phyloP scores from a whole-genome alignment of 2,329 filamentous ascomycete species.

The Fusarium staphyleae region DNA sequence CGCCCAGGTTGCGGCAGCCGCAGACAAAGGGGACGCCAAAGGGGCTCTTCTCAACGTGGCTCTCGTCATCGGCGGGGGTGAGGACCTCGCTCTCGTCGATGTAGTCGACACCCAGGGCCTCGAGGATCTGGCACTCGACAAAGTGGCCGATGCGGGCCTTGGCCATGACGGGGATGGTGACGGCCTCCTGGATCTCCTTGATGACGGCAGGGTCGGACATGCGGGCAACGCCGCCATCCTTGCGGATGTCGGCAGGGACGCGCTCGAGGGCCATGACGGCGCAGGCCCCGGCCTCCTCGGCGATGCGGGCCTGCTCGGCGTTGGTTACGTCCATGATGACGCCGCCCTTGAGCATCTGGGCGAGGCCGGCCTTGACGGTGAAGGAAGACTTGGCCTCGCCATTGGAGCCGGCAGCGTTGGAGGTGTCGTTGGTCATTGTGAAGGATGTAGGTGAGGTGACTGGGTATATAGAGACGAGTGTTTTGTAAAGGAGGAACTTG shows the following conservation, averaged over 20 bases:
- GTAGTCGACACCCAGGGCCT: constrained; percentile 94
- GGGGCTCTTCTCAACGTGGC: constrained; percentile 88
- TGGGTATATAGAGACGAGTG: neutral
- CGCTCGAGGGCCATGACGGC: constrained; percentile 99
- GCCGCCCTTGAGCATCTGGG: constrained; percentile 98
- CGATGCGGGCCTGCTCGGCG: constrained; percentile 92
- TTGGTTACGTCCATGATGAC: constrained; percentile 99
- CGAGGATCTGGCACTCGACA: constrained; percentile 97
- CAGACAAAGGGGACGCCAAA: constrained; percentile 94
- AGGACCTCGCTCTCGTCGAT: constrained; percentile 98
- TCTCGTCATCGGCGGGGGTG: constrained; percentile 87
- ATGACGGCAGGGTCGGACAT: constrained; percentile 98
- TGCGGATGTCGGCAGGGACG: constrained; percentile 94
- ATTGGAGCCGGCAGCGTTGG: constrained; percentile 37
- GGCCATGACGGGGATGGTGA: constrained; percentile 98
- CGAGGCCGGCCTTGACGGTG: constrained; percentile 91
- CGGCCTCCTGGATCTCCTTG: constrained; percentile 90
- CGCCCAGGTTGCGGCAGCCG: constrained; percentile 91
- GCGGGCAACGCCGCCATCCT: constrained; percentile 89
- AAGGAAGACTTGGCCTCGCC: constrained; percentile 64
- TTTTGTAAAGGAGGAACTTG: neutral
- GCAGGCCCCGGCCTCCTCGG: constrained; percentile 92
- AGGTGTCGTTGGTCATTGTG: constrained; percentile 47
- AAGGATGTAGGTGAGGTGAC: neutral
- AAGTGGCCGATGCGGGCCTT: constrained; percentile 98